These are phyloP conservation scores for Panaeolus cyanescens DNA, from an alignment of 768 basidiomycete genomes.

Conservation along the genomic window DNA sequence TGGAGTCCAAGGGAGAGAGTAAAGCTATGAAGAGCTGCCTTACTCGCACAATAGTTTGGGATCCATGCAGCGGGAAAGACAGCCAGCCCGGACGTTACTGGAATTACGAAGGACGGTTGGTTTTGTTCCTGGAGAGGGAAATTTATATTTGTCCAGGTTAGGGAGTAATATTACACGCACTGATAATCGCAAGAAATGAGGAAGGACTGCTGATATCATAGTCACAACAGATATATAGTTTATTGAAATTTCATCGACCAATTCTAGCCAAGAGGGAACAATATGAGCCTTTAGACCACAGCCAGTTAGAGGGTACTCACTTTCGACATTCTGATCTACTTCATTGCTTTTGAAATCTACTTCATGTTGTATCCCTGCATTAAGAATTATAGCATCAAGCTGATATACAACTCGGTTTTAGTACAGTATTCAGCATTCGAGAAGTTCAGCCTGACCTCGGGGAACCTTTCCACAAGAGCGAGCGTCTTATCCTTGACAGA, in stretches of 20 bases:
- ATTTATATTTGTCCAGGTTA: not conserved
- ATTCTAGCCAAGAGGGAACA: slow-evolving; percentile 25
- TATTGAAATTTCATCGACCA: slow-evolving; percentile 47
- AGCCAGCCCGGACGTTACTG: slow-evolving; percentile 54
- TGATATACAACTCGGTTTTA: not conserved
- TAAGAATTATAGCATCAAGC: slow-evolving; percentile 56
- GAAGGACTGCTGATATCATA: slow-evolving; percentile 45
- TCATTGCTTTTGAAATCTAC: slow-evolving; percentile 42
- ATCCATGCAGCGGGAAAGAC: slow-evolving; percentile 44
- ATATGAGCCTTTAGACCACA: too few species aligned
- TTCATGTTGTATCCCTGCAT: slow-evolving; percentile 53
- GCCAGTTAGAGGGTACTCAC: slow-evolving; percentile 10
- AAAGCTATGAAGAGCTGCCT: slow-evolving; percentile 59
- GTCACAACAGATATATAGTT: slow-evolving; percentile 53
- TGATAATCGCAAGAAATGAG: slow-evolving; percentile 54
- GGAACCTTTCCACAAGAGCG: slow-evolving; percentile 41
- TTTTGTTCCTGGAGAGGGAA: slow-evolving; percentile 37
- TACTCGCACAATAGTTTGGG: slow-evolving; percentile 56
- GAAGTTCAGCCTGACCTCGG: slow-evolving; percentile 43
- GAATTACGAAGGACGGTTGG: slow-evolving; percentile 47
- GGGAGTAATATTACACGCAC: slow-evolving; percentile 28
- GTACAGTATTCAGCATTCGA: not conserved
- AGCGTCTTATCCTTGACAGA: slow-evolving; percentile 42
- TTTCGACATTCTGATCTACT: slow-evolving; percentile 36
- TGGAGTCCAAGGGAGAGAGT: slow-evolving; percentile 48